A percentile compares a stretch with the other conserved stretches of the same genome.
Evolutionary conservation across 2,329 filamentous ascomycete species (phyloP).

Genomic region (Fusarium albosuccineum): DNA sequence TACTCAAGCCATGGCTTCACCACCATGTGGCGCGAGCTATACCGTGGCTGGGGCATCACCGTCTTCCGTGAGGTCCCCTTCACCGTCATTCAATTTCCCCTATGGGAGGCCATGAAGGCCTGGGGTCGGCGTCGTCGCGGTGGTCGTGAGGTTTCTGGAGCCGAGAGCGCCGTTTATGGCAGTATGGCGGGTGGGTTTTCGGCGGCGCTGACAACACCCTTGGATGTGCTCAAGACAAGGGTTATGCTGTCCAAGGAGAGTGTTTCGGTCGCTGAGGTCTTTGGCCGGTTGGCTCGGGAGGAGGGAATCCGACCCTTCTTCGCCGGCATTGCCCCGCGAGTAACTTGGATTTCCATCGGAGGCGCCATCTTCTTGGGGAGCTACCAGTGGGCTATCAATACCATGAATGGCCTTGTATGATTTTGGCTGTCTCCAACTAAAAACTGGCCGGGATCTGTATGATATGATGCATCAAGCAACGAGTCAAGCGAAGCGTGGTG

Average conservation of each 20-base stretch:
- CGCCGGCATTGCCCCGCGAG: conserved; percentile 81
- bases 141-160: conserved; percentile 69
- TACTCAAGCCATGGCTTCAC: conserved; percentile 58
- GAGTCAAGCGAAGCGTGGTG: conserved; percentile 24
- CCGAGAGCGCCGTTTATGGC: conserved; percentile 87
- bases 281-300: conserved; percentile 73
- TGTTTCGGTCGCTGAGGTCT: conserved; percentile 69
- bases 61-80: conserved; percentile 97
- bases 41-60: conserved; percentile 92
- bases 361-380: conserved; percentile 95
- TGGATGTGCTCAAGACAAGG: conserved; percentile 96
- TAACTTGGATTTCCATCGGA: conserved; percentile 95
- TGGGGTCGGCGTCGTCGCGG: conserved; percentile 66
- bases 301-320: conserved; percentile 79
- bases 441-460: conserved; percentile 31
- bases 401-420: conserved; percentile 58
- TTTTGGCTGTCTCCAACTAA: conserved; percentile 4
- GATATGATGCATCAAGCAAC: conserved; percentile 31
- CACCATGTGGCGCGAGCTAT: conserved; percentile 84
- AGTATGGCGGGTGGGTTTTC: conserved; percentile 86
- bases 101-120: conserved; percentile 94
- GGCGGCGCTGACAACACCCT: conserved; percentile 88
- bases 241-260: conserved; percentile 88
- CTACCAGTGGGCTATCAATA: conserved; percentile 90
- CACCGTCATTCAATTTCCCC: conserved; percentile 95